Conservation (phyloP, 2,329 filamentous ascomycete species). For the Epicoccum nigrum region DNA sequence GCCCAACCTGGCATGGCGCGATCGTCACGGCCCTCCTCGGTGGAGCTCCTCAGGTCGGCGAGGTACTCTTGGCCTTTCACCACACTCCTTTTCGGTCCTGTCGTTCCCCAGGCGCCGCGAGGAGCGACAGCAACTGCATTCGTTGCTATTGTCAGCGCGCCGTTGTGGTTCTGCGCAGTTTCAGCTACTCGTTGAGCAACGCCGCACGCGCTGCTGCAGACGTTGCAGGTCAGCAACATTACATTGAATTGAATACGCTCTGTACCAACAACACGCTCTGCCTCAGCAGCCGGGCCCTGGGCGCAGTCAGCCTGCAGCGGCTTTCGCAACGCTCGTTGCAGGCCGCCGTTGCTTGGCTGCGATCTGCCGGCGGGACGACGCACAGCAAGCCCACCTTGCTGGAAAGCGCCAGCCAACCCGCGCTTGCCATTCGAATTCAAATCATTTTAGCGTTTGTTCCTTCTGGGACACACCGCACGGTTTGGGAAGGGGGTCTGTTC, state of each 20-base stretch:
- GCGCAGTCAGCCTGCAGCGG: constrained; percentile 15
- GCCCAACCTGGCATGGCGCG: constrained; percentile 30
- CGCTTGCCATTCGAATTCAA: constrained; percentile 26
- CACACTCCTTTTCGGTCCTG: constrained; percentile 36
- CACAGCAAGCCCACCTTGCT: constrained; percentile 25
- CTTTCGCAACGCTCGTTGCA: constrained; percentile 16
- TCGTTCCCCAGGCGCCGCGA: constrained; percentile 27
- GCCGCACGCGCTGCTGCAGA: constrained; percentile 11
- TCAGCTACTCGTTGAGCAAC: constrained; percentile 15
- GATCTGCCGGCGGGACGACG: constrained; percentile 30
- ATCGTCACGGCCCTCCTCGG: constrained; percentile 38
- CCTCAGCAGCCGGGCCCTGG: constrained; percentile 1
- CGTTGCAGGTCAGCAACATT: constrained; percentile 6
- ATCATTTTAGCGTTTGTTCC: constrained; percentile 20
- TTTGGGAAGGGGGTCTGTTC: constrained; percentile 28
- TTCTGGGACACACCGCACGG: constrained; percentile 20
- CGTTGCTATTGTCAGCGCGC: neutral
- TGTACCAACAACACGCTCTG: neutral
- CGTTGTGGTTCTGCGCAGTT: constrained; percentile 9
- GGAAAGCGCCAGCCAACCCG: constrained; percentile 21
- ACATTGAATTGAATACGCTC: too few species aligned
- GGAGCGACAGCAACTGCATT: neutral
- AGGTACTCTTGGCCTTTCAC: constrained; percentile 38
- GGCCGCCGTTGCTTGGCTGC: constrained; percentile 27
- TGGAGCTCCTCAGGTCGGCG: constrained; percentile 45